These are phyloP conservation scores for Ruellia speciosa DNA, from an alignment of 305 asterid species.

Conservation along the genomic window DNA sequence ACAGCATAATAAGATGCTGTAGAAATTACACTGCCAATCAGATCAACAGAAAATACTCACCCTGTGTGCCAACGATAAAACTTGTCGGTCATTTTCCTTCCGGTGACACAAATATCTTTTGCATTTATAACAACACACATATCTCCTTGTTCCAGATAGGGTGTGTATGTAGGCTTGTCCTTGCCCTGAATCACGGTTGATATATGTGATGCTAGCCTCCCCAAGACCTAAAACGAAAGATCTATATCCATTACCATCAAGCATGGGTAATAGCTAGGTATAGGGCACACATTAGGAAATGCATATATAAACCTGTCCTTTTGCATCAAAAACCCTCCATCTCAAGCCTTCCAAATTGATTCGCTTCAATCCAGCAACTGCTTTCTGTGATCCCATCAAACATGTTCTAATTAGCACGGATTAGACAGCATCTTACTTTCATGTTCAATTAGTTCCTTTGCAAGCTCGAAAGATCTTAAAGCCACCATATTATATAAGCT, in stretches of 20 bases:
- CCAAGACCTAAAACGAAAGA: slow-evolving; percentile 52
- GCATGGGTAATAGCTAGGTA: background rate
- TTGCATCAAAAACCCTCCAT: slow-evolving; percentile 94
- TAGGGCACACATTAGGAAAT: background rate
- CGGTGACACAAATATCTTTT: slow-evolving; percentile 73
- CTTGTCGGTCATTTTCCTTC: slow-evolving; percentile 87
- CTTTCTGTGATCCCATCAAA: slow-evolving; percentile 33
- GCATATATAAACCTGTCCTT: slow-evolving; percentile 62
- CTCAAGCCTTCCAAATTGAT: slow-evolving; percentile 79
- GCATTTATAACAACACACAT: slow-evolving; percentile 85
- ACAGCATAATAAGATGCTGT: slow-evolving; percentile 6
- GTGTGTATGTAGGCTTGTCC: slow-evolving; percentile 85
- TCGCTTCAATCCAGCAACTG: slow-evolving; percentile 71
- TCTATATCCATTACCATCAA: background rate
- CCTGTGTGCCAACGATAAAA: slow-evolving; percentile 92
- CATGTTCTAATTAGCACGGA: slow-evolving; percentile 16
- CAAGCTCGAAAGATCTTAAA: slow-evolving; percentile 7
- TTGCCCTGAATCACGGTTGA: slow-evolving; percentile 89
- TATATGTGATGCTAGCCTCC: slow-evolving; percentile 83
- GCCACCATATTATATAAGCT: background rate
- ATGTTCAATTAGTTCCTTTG: background rate
- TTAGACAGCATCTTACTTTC: background rate
- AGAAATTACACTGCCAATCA: background rate
- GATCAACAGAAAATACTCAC: slow-evolving; percentile 28
- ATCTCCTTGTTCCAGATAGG: slow-evolving; percentile 72